A percentile compares a stretch with the other conserved stretches of the same genome.
Evolutionary conservation across 176 grass and related monocot genomes (phyloP).

Genomic region (Phyllostachys edulis): DNA sequence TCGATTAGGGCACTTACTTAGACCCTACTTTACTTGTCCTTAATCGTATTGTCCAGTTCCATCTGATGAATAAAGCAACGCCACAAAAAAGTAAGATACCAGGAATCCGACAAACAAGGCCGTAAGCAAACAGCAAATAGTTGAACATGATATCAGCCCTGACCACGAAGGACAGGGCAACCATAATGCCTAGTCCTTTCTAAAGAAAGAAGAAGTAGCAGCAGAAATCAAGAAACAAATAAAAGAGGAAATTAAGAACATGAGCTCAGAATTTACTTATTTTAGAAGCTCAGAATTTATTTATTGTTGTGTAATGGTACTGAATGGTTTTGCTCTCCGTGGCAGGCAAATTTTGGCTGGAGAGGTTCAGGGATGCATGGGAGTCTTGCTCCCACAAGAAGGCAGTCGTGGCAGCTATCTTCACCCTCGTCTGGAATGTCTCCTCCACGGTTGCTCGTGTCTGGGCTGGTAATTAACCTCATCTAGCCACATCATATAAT

Average conservation of each 20-base stretch:
- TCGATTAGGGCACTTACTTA: slow-evolving; percentile 12
- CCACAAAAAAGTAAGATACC: background rate
- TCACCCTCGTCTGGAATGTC: slow-evolving; percentile 87
- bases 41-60: slow-evolving; percentile 18
- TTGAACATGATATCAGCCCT: slow-evolving; percentile 11
- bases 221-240: background rate
- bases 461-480: slow-evolving; percentile 63
- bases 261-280: background rate
- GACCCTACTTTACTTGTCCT: slow-evolving; percentile 15
- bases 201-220: background rate
- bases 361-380: slow-evolving; percentile 90
- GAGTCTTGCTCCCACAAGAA: slow-evolving; percentile 95
- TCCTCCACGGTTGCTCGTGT: slow-evolving; percentile 79
- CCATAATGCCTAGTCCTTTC: background rate
- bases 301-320: background rate
- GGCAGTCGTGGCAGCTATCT: slow-evolving; percentile 63
- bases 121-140: slow-evolving; percentile 1
- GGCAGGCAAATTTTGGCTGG: slow-evolving; percentile 81
- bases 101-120: background rate
- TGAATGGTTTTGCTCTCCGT: background rate
- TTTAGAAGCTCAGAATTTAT: background rate
- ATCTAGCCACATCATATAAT: background rate
- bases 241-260: background rate
- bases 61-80: background rate
- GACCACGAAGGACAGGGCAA: background rate